phyloP scores from a whole-genome alignment of 2,329 filamentous ascomycete species.

The Phyllosticta citribraziliensis region DNA sequence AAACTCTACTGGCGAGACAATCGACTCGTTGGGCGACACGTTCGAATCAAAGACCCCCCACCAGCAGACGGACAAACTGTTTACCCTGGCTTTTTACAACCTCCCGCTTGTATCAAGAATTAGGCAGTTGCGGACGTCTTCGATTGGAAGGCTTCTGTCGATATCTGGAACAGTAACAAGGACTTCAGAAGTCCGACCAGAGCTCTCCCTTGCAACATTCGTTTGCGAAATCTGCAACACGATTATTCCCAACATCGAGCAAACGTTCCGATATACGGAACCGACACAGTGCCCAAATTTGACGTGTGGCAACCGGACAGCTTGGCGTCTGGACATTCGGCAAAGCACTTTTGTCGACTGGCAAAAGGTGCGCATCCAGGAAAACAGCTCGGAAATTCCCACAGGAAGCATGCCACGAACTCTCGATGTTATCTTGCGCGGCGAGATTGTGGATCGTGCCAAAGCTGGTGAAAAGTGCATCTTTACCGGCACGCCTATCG shows the following conservation, averaged over 20 bases:
- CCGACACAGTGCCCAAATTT: slow-evolving; percentile 88
- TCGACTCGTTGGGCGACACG: slow-evolving; percentile 39
- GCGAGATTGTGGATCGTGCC: slow-evolving; percentile 93
- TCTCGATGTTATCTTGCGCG: slow-evolving; percentile 91
- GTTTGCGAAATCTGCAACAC: slow-evolving; percentile 80
- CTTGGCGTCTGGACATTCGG: slow-evolving; percentile 94
- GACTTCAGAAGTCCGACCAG: slow-evolving; percentile 92
- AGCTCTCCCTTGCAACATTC: slow-evolving; percentile 86
- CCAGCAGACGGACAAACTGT: slow-evolving; percentile 94
- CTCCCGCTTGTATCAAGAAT: slow-evolving; percentile 78
- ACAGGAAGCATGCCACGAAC: slow-evolving; percentile 98
- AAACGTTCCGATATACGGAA: slow-evolving; percentile 95
- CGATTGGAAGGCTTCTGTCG: slow-evolving; percentile 86
- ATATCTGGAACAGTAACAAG: slow-evolving; percentile 95
- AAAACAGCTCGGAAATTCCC: slow-evolving; percentile 96
- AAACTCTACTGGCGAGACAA: slow-evolving; percentile 47
- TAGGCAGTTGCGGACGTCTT: slow-evolving; percentile 73
- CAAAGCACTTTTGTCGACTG: slow-evolving; percentile 98
- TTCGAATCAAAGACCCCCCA: slow-evolving; percentile 58
- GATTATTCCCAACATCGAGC: slow-evolving; percentile 82
- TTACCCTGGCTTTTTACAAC: slow-evolving; percentile 89
- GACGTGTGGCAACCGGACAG: slow-evolving; percentile 76
- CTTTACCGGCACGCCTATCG: slow-evolving; percentile 91
- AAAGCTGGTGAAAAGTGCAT: slow-evolving; percentile 98
- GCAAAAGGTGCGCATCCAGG: slow-evolving; percentile 97